Percentiles rank a stretch among this genome's conserved stretches.
Conservation (phyloP, 176 grass and related monocot genomes). For the Cymbopogon citratus region DNA sequence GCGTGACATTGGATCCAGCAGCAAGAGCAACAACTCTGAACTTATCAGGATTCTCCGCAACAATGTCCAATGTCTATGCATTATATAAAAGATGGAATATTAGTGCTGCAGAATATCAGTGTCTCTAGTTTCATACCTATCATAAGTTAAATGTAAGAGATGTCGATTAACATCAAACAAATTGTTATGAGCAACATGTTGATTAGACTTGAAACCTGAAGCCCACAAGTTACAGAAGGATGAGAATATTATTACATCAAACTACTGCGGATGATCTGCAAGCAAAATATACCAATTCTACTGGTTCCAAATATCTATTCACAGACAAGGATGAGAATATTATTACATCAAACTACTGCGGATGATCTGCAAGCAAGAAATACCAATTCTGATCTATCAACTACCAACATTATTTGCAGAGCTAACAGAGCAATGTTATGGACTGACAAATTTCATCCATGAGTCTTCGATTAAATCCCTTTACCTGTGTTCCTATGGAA, state of each 20-base stretch:
- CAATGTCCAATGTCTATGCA: conserved; percentile 79
- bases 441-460: conserved; percentile 2
- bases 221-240: not conserved
- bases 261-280: not conserved
- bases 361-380: not conserved
- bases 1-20: conserved; percentile 92
- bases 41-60: conserved; percentile 91
- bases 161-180: not conserved
- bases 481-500: conserved; percentile 95
- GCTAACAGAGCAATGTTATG: not conserved
- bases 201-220: not conserved
- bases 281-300: not conserved
- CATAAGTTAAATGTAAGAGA: not conserved
- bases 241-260: not conserved
- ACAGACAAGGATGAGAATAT: not conserved
- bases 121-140: not conserved
- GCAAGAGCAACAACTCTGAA: conserved; percentile 94
- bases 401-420: conserved; percentile 1
- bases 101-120: conserved; percentile 11
- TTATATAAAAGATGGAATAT: conserved; percentile 22
- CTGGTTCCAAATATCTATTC: too few species aligned
- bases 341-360: not conserved
- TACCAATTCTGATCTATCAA: not conserved
- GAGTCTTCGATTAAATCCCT: not conserved
- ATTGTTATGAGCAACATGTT: not conserved